phyloP scores from a whole-genome alignment of 257 asterid species.

The Capsicum chinense region DNA sequence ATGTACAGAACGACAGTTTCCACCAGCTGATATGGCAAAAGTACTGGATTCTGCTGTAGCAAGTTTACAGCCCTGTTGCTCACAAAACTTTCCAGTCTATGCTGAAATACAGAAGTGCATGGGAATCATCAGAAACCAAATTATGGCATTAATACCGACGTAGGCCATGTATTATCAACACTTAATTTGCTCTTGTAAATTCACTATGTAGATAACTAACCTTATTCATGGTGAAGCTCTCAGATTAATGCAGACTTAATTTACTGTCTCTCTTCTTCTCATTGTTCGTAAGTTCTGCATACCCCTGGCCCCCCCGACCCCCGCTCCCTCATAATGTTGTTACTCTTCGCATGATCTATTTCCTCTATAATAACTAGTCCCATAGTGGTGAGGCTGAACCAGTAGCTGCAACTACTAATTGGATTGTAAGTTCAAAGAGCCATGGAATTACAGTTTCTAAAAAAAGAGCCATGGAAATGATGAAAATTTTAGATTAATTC shows the following conservation, averaged over 20 bases:
- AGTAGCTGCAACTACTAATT: slow-evolving; percentile 15
- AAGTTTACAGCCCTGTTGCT: slow-evolving; percentile 77
- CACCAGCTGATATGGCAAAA: slow-evolving; percentile 88
- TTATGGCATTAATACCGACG: slow-evolving; percentile 87
- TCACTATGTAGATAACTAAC: slow-evolving; percentile 47
- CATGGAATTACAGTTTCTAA: not conserved
- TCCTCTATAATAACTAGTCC: not conserved
- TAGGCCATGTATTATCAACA: slow-evolving; percentile 31
- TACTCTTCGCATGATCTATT: not conserved
- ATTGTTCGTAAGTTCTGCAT: not conserved
- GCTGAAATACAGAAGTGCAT: slow-evolving; percentile 91
- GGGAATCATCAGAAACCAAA: slow-evolving; percentile 95
- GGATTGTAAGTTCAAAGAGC: not conserved
- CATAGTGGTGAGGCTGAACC: not conserved
- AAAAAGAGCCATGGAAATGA: not conserved
- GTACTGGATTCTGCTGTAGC: slow-evolving; percentile 88
- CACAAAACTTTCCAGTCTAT: slow-evolving; percentile 76
- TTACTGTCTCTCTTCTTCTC: not conserved
- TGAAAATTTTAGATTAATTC: not conserved
- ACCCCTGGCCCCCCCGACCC: not conserved
- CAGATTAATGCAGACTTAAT: slow-evolving; percentile 22
- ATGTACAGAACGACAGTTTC: slow-evolving; percentile 92
- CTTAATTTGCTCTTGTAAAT: slow-evolving; percentile 31
- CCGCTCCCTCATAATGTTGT: not conserved
- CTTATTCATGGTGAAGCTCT: slow-evolving; percentile 31